Evolutionary conservation across 2,329 filamentous ascomycete species (phyloP).

Genomic region (Colletotrichum australisinense): DNA sequence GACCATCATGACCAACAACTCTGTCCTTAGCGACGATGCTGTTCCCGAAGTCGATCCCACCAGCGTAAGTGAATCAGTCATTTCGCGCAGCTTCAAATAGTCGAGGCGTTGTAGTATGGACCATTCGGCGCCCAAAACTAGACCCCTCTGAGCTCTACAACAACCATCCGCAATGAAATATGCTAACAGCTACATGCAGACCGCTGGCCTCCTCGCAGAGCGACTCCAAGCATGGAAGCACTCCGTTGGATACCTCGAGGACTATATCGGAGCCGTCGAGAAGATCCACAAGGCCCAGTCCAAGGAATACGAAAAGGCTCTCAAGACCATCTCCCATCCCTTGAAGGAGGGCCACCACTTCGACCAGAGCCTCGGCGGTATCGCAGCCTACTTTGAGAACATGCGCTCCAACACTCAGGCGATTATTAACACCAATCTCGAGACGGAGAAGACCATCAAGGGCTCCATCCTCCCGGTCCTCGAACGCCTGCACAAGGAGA

Average conservation of each 20-base stretch:
- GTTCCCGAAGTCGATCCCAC: constrained; percentile 69
- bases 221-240: constrained; percentile 97
- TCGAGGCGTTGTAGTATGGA: not conserved
- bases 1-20: constrained; percentile 46
- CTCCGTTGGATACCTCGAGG: constrained; percentile 89
- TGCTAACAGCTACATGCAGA: constrained; percentile 56
- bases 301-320: constrained; percentile 94
- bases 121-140: not conserved
- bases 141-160: not conserved
- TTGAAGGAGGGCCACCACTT: constrained; percentile 94
- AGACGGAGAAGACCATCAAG: constrained; percentile 92
- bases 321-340: constrained; percentile 91
- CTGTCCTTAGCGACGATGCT: constrained; percentile 60
- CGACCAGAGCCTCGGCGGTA: constrained; percentile 86
- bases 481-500: constrained; percentile 91
- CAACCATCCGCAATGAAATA: not conserved
- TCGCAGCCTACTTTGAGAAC: constrained; percentile 94
- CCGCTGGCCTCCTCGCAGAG: constrained; percentile 84
- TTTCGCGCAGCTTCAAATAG: not conserved
- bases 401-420: constrained; percentile 93
- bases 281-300: constrained; percentile 86
- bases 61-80: constrained; percentile 57
- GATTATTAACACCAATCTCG: constrained; percentile 87
- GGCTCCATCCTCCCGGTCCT: constrained; percentile 87
- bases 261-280: constrained; percentile 87